phyloP scores from a whole-genome alignment of 78 protist species.

The Chrysochromulina parva region DNA sequence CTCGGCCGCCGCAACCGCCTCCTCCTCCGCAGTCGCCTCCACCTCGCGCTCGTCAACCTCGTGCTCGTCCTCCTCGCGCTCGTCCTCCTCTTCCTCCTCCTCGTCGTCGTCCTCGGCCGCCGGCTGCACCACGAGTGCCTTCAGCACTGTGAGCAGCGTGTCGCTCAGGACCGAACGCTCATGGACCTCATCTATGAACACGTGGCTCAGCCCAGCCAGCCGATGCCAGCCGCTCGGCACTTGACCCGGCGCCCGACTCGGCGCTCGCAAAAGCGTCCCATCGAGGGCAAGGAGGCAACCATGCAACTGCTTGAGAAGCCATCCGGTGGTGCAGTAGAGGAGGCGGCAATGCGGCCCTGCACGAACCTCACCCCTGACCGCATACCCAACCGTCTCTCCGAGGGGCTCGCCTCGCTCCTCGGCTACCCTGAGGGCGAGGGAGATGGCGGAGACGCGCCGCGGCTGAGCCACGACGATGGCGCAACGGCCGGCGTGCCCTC shows the following conservation, averaged over 20 bases:
- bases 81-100: too few relatives aligned
- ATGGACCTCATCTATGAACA: slow-evolving; percentile 48
- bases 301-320: slow-evolving; percentile 51
- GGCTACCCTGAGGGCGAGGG: slow-evolving; percentile 83
- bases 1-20: too few relatives aligned
- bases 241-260: too few relatives aligned
- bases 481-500: neutral
- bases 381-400: slow-evolving; percentile 77
- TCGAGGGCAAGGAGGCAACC: neutral
- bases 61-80: too few relatives aligned
- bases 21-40: too few relatives aligned
- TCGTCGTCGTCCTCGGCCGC: too few relatives aligned
- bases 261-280: neutral
- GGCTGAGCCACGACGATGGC: slow-evolving; percentile 88
- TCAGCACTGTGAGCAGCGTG: slow-evolving; percentile 61
- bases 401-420: slow-evolving; percentile 63
- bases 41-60: too few relatives aligned
- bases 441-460: slow-evolving; percentile 79
- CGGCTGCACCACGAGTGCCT: too few relatives aligned
- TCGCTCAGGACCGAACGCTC: slow-evolving; percentile 73
- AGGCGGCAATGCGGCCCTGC: slow-evolving; percentile 47
- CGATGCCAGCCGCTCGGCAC: neutral
- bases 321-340: slow-evolving; percentile 77
- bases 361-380: slow-evolving; percentile 60
- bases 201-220: neutral